Evolutionary conservation across 345 rosid genomes (phyloP), one percentile per base, ranked within the genome.

Genomic region (Rhodamnia rubescens): DNA sequence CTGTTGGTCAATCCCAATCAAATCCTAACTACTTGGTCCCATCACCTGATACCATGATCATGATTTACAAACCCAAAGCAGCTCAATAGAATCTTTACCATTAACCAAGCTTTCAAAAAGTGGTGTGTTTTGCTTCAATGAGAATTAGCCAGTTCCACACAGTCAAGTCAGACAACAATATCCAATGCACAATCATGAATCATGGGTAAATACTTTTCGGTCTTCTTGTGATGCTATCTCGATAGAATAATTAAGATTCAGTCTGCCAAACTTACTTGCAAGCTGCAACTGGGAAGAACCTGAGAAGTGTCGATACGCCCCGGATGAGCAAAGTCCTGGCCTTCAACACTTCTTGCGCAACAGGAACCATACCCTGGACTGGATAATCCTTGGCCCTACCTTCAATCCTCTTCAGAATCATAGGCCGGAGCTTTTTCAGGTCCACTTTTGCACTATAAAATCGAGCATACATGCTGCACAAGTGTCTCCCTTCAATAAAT

Each of bases 401-500:
- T 87, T 95, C 91, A 11, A 97, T 92, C 89, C 98, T 91, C 86
- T 90, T 88, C n/a, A 88, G 87, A 87, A 97, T 96, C 98, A 97
- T 93, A 10, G 98, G 96, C 88, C 98, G 74, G 82, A 94, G 86
- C 88, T 93, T 93, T 88, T 91, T 92, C 84, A 93, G 89, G 88
- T 94, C 93, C 57, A 81, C 86, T 85, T 90, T 90, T 2, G 95
- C 84, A 88, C 93, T 90, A 89, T 92, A 95, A 86, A 83, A 88
- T 86, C 93, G 90, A 32, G 85, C 85, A 50, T 88, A 86, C 18
- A 32, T 57, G 64, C 85, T 81, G 85, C 83, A 10, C 40, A 47
- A 78, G 1, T 32, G 32, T 20, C 78, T 56, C 36, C 84, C 85
- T 36, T 10, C 50, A 80, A 74, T 44, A 54, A 86, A 55, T 36